A percentile compares a stretch with the other conserved stretches of the same genome.
Evolutionary conservation across 768 basidiomycete species (phyloP).

Genomic region (Mycena capillaripes): DNA sequence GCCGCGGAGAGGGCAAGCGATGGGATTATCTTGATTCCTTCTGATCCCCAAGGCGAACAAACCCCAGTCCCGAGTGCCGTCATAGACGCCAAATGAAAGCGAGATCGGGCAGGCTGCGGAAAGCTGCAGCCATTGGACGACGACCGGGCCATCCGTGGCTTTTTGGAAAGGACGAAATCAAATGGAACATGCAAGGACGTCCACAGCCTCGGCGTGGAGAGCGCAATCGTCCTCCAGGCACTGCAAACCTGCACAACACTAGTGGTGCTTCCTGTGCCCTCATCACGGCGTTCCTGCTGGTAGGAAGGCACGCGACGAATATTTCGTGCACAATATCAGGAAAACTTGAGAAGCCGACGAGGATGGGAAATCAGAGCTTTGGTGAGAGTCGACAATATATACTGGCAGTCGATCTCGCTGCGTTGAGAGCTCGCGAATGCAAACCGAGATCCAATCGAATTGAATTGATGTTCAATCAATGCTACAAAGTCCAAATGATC

Average conservation of each 20-base stretch:
- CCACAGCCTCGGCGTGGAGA: neutral
- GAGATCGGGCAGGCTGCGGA: neutral
- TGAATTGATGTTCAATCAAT: no score
- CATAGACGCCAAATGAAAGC: neutral
- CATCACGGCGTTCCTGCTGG: constrained; percentile 8
- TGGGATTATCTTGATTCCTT: neutral
- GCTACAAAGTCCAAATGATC: no score
- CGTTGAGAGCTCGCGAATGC: neutral
- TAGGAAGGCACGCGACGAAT: constrained; percentile 23
- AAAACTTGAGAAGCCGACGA: neutral
- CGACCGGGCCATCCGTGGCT: neutral
- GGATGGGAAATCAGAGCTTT: constrained; percentile 24
- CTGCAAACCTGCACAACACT: constrained; percentile 7
- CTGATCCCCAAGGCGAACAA: no score
- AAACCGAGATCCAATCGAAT: neutral
- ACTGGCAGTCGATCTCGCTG: neutral
- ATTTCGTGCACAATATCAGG: constrained; percentile 17
- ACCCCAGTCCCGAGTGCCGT: no score
- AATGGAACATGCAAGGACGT: neutral
- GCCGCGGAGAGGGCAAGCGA: no score
- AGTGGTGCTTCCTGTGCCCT: constrained; percentile 3
- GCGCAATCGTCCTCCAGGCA: constrained; percentile 7
- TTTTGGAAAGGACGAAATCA: neutral
- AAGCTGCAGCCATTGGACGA: neutral
- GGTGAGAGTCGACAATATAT: neutral